Base-by-base conservation (phyloP, 2,329 filamentous ascomycete species). In the Pseudogymnoascus sp. region DNA sequence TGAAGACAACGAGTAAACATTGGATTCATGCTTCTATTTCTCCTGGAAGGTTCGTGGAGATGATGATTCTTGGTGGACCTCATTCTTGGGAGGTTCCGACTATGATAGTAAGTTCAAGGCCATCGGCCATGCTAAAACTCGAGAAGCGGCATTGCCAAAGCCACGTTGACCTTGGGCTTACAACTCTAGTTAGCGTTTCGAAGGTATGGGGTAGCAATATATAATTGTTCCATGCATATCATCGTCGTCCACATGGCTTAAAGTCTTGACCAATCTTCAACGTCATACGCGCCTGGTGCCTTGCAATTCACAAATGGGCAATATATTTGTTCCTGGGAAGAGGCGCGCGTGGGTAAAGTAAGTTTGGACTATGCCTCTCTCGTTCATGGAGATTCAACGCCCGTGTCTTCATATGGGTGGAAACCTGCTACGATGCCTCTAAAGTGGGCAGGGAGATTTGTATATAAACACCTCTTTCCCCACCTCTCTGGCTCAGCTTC, bases 131-230 rank as follows among this genome's bases (percentile, higher is more conserved):
- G 45, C 18, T 31, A 33, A 18, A 18, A 33, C n/a, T 33, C n/a
- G n/a, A 33, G 45, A 33, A 55, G 25, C n/a, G 25, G n/a, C 45
- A 5, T 12, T 9, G 5, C 8, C 45, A 55, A 55, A 18, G 25
- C 45, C 25, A 33, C 25, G 45, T 33, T n/a, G n/a, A 55, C 25
- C 25, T 11, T 31, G 2, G 9, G 45, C 45, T 55, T 31, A 33
- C 45, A 55, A 55, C n/a, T 55, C n/a, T 2, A 16, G 45, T 55
- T 55, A 55, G 45, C 45, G 25, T 55, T 55, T 55, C 45, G 45
- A 55, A 55, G 45, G 45, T 55, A 25, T 55, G 45, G 45, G 45
- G 45, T 55, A 55, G 45, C 45, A 55, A 55, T 55, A 55, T 55
- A 55, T 55, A 55, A 55, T 55, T 55, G 45, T 55, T 55, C 45